These are phyloP conservation scores for Daldinia loculata DNA, from an alignment of 495 filamentous ascomycete species.

Conservation along the genomic window DNA sequence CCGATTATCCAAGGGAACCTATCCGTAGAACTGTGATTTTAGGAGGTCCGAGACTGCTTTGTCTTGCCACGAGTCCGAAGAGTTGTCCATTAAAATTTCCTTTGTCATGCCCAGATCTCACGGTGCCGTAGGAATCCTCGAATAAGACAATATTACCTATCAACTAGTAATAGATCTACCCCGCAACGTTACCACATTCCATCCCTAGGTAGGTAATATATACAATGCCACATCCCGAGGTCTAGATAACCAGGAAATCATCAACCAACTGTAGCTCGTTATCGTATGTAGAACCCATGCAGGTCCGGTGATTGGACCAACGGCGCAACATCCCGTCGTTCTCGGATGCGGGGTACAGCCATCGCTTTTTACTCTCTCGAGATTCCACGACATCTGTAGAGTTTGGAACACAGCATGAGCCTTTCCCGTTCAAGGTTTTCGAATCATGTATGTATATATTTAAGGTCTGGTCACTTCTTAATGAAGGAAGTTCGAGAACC, in stretches of 20 bases:
- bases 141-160: slow-evolving; percentile 12
- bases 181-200: slow-evolving; percentile 36
- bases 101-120: slow-evolving; percentile 21
- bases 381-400: slow-evolving; percentile 28
- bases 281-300: slow-evolving; percentile 23
- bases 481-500: slow-evolving; percentile 25
- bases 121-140: not conserved
- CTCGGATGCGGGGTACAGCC: slow-evolving; percentile 39
- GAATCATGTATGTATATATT: not conserved
- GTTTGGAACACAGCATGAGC: slow-evolving; percentile 20
- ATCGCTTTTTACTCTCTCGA: not conserved
- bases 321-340: slow-evolving; percentile 26
- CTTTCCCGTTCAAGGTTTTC: slow-evolving; percentile 8
- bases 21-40: not conserved
- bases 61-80: slow-evolving; percentile 1
- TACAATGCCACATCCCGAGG: slow-evolving; percentile 24
- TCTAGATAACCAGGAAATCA: slow-evolving; percentile 13
- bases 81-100: slow-evolving; percentile 9
- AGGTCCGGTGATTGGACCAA: slow-evolving; percentile 27
- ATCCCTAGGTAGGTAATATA: slow-evolving; percentile 8
- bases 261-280: slow-evolving; percentile 18
- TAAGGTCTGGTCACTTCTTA: slow-evolving; percentile 26
- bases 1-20: not conserved
- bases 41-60: slow-evolving; percentile 1
- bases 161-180: slow-evolving; percentile 24